These are phyloP conservation scores for Solanum raphanifolium DNA, from an alignment of 257 asterid genomes.

Conservation along the genomic window DNA sequence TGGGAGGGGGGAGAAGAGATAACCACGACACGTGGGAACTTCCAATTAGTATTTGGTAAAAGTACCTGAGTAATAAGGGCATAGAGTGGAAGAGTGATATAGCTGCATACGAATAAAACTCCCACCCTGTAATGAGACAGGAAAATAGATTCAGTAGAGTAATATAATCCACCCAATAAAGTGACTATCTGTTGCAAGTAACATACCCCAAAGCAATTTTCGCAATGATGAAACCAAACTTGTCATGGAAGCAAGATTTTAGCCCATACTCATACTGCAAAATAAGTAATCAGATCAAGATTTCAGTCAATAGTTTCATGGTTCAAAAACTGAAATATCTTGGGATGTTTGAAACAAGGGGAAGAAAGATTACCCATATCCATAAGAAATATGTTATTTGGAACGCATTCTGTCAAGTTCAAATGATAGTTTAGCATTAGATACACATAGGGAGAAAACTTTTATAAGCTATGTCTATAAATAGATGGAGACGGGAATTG, in stretches of 20 bases:
- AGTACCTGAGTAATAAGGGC: constrained; percentile 58
- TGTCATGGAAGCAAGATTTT: constrained; percentile 67
- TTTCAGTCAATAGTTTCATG: background rate
- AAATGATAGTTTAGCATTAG: background rate
- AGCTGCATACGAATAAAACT: constrained; percentile 71
- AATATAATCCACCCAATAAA: background rate
- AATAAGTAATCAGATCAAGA: background rate
- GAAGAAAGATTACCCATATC: constrained; percentile 16
- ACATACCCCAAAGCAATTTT: constrained; percentile 66
- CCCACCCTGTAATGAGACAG: constrained; percentile 36
- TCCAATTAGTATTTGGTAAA: background rate
- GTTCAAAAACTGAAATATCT: background rate
- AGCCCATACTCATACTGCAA: constrained; percentile 55
- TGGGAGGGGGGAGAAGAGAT: background rate
- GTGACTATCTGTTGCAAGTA: background rate
- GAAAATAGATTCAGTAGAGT: background rate
- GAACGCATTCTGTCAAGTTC: constrained; percentile 17
- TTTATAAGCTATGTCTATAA: background rate
- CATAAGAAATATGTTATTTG: constrained; percentile 22
- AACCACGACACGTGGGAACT: background rate
- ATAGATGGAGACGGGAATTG: background rate
- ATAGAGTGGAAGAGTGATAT: constrained; percentile 84
- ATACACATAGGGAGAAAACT: background rate
- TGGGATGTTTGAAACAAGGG: background rate
- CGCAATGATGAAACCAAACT: constrained; percentile 30